A percentile compares a stretch with the other conserved stretches of the same genome.
phyloP scores from a whole-genome alignment of 192 early-diverging fungal genomes.

The Linnemannia elongata region DNA sequence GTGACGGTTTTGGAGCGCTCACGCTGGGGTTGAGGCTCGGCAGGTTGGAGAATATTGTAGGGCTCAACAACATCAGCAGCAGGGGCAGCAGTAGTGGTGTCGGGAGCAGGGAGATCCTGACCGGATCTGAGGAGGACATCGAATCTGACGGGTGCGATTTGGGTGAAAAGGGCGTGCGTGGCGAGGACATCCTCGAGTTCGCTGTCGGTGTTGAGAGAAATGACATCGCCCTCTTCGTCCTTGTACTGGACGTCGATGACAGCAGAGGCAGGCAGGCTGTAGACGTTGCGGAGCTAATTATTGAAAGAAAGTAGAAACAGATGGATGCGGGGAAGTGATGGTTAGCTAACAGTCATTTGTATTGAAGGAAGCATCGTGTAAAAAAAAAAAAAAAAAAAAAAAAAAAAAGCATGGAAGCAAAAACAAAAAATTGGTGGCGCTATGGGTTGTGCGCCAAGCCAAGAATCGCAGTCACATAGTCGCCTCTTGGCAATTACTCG shows the following conservation, averaged over 20 bases:
- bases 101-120: not conserved
- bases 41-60: not conserved
- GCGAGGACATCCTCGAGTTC: slow-evolving; percentile 52
- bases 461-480: slow-evolving; percentile 8
- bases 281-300: slow-evolving; percentile 40
- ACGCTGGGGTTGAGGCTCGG: not conserved
- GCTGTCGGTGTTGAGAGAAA: slow-evolving; percentile 40
- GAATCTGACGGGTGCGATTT: slow-evolving; percentile 45
- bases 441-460: not conserved
- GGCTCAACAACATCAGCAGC: not conserved
- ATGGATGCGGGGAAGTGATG: not conserved
- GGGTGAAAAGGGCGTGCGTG: slow-evolving; percentile 43
- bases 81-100: not conserved
- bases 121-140: slow-evolving; percentile 34
- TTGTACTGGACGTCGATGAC: slow-evolving; percentile 40
- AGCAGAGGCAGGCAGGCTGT: slow-evolving; percentile 11
- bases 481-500: not conserved
- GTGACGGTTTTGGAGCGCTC: slow-evolving; percentile 27
- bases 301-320: not conserved
- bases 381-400: not conserved
- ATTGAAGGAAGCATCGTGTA: not conserved
- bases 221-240: slow-evolving; percentile 56
- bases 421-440: not conserved
- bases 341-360: not conserved
- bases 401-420: not conserved